Evolutionary conservation across 768 basidiomycete species (phyloP).

Genomic region (Serpula lacrymans): DNA sequence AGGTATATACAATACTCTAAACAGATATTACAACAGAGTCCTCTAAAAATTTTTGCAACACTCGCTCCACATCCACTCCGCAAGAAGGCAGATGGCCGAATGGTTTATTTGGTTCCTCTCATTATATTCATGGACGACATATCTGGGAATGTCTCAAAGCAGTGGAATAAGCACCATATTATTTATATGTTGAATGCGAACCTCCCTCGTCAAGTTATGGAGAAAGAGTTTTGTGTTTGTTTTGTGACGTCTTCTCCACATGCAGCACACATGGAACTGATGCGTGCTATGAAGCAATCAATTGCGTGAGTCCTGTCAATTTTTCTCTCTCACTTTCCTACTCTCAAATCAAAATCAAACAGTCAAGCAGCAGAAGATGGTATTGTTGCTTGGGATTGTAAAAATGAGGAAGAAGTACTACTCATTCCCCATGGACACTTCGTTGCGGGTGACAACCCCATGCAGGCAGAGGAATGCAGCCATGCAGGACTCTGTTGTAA

Average conservation of each 20-base stretch:
- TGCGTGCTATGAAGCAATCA: constrained; percentile 2
- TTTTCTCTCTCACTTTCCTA: background rate
- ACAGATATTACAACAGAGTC: background rate
- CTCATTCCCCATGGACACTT: constrained; percentile 13
- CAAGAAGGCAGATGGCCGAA: constrained; percentile 7
- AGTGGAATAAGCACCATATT: constrained; percentile 24
- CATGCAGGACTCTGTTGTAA: constrained; percentile 18
- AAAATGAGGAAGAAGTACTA: constrained; percentile 8
- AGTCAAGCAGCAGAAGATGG: constrained; percentile 2
- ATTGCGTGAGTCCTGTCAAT: constrained; percentile 6
- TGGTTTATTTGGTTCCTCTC: constrained; percentile 14
- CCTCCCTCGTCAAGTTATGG: constrained; percentile 12
- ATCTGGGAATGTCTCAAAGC: constrained; percentile 23
- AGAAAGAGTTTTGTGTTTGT: constrained; percentile 17
- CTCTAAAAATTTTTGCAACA: constrained; percentile 1
- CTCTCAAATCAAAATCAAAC: too few species aligned
- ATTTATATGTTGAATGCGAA: constrained; percentile 17
- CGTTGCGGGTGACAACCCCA: constrained; percentile 22
- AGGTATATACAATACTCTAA: background rate
- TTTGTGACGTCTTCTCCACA: constrained; percentile 19
- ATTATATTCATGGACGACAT: constrained; percentile 22
- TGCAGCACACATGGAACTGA: constrained; percentile 16
- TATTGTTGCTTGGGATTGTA: constrained; percentile 11
- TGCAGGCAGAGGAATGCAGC: constrained; percentile 21
- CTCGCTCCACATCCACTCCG: constrained; percentile 9